Evolutionary conservation across 805 yeast genomes (phyloP), one percentile per base, ranked within the genome.

Genomic region (Myxozyma udenii): DNA sequence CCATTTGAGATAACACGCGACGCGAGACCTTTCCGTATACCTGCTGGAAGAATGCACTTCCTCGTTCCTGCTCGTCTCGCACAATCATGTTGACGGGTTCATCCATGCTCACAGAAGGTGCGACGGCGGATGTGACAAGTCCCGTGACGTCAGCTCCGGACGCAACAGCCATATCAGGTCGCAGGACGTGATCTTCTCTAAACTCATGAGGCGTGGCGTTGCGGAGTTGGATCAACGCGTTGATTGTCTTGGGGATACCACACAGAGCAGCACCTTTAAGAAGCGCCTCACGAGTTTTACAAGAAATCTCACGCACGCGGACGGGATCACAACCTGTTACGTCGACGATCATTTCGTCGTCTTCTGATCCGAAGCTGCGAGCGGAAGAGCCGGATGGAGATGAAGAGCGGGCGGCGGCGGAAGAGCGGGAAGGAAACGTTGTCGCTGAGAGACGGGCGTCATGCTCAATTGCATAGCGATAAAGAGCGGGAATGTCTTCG

Each of bases 161-260:
- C 28, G 28, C 37, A 50, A 25, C 24, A 12, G 45, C 23, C 22
- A 44, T 19, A 19, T 21, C 35, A 4, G 49, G 45, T 25, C 50
- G 45, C 25, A 55, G 47, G 16, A 64, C 47, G 12, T 43, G 41
- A 1, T 64, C 59, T 4, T 72, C 73, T 9, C 78, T 64, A 25
- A 81, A 63, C 11, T 68, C 64, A 0, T 55, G 43, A 3, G 96
- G 95, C 0, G 95, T 86, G 0, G 74, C 80, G 24, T 76, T 76
- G 53, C 79, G 79, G 50, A 89, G 71, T 16, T 75, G 73, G 61
- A 79, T 83, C 62, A 90, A 69, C 1, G 95, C 78, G 66, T 89
- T 90, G 66, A 90, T 90, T 1, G 89, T 79, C 60, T 83, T 83
- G 0, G 97, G 97, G 12, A 89, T 73, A 0, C 97, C 97, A 14